A percentile compares a stretch with the other conserved stretches of the same genome.
These are phyloP conservation scores for Cladosporium sp. DNA, from an alignment of 2,329 filamentous ascomycete genomes.

Conservation along the genomic window DNA sequence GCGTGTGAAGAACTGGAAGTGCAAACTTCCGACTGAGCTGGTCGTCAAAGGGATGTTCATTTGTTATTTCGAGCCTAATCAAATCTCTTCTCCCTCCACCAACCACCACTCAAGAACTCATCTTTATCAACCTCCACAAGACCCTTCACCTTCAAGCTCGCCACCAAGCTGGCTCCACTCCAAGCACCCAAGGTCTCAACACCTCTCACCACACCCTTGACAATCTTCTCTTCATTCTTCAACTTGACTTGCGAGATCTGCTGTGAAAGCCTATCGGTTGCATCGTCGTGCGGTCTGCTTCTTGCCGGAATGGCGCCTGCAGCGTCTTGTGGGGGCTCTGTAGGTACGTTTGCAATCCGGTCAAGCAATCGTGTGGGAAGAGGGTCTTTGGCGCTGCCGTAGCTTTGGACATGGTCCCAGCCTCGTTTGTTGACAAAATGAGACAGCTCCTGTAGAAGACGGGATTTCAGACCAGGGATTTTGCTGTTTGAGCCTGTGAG, in stretches of 20 bases:
- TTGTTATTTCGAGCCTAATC: too few relatives aligned
- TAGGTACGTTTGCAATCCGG: not conserved
- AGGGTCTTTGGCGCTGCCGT: constrained; percentile 44
- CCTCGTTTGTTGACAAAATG: constrained; percentile 62
- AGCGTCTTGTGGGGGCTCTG: not conserved
- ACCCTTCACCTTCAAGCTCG: constrained; percentile 63
- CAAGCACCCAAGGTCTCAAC: constrained; percentile 68
- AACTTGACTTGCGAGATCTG: constrained; percentile 49
- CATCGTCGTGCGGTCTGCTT: constrained; percentile 27
- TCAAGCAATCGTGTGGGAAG: not conserved
- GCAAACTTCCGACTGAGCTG: too few relatives aligned
- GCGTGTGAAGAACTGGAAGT: too few relatives aligned
- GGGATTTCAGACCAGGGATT: constrained; percentile 72
- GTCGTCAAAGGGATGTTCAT: too few relatives aligned
- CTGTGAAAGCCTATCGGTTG: constrained; percentile 47
- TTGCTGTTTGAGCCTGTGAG: constrained; percentile 77
- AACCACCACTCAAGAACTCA: constrained; percentile 58
- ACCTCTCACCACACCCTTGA: constrained; percentile 59
- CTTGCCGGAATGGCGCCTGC: not conserved
- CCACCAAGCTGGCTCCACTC: constrained; percentile 67
- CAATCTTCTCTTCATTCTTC: constrained; percentile 35
- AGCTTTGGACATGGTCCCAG: constrained; percentile 73
- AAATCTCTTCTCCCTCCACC: constrained; percentile 42
- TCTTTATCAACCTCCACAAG: constrained; percentile 68
- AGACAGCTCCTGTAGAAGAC: constrained; percentile 71